Evolutionary conservation across 805 yeast genomes (phyloP).

Genomic region (Metschnikowia aberdeeniae): DNA sequence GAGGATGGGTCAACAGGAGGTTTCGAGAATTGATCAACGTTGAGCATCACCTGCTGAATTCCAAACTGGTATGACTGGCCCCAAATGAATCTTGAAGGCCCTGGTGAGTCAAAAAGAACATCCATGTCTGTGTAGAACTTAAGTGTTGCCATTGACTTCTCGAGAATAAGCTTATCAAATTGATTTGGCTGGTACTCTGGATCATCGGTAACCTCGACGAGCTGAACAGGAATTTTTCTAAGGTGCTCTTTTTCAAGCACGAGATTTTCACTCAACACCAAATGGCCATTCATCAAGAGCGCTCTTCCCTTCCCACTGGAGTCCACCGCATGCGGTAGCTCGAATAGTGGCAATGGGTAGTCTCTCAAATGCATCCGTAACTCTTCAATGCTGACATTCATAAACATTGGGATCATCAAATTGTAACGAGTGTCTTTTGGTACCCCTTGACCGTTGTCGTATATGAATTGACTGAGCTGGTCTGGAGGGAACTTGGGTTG

Average conservation of each 20-base stretch:
- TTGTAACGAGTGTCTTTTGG: conserved; percentile 70
- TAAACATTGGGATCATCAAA: conserved; percentile 58
- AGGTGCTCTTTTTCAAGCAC: conserved; percentile 47
- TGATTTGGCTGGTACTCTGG: conserved; percentile 20
- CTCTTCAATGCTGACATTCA: conserved; percentile 57
- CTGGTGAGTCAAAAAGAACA: conserved; percentile 49
- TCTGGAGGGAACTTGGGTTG: conserved; percentile 26
- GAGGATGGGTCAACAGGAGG: conserved; percentile 87
- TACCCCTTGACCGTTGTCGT: conserved; percentile 76
- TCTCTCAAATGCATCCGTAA: conserved; percentile 72
- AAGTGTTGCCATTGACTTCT: conserved; percentile 72
- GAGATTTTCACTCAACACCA: conserved; percentile 66
- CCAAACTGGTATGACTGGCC: conserved; percentile 83
- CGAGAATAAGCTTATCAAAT: conserved; percentile 46
- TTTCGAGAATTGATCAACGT: conserved; percentile 78
- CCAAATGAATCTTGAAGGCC: conserved; percentile 72
- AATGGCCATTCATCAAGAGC: conserved; percentile 51
- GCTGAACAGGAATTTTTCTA: conserved; percentile 58
- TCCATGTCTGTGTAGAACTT: conserved; percentile 64
- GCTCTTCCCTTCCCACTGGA: conserved; percentile 18
- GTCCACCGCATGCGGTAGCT: conserved; percentile 52
- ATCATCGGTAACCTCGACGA: conserved; percentile 44
- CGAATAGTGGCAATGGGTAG: conserved; percentile 78
- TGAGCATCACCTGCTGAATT: conserved; percentile 71
- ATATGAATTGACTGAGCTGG: conserved; percentile 56